Conservation (phyloP, 2,329 filamentous ascomycete species). For the Colletotrichum cordylinicola region DNA sequence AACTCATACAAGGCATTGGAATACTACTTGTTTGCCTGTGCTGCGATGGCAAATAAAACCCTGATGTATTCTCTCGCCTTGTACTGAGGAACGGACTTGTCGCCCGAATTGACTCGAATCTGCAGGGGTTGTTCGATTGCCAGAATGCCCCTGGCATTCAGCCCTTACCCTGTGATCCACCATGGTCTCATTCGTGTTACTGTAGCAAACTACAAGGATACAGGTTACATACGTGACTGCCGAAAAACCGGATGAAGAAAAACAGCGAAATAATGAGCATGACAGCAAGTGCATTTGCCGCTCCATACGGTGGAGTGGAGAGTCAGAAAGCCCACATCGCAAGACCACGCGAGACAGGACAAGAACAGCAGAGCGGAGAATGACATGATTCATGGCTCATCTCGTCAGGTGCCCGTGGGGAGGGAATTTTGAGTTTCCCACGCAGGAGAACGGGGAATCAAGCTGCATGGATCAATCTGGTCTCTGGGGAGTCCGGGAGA, state of each 20-base stretch:
- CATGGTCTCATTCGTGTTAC: neutral
- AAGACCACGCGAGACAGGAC: neutral
- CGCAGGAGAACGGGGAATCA: neutral
- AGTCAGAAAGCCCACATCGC: neutral
- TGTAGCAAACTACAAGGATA: neutral
- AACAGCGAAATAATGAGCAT: neutral
- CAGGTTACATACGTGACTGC: neutral
- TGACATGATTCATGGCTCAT: neutral
- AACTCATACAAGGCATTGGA: neutral
- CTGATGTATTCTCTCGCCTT: neutral
- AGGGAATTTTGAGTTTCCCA: neutral
- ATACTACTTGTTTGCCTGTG: neutral
- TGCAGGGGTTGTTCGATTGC: neutral
- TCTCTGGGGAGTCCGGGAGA: neutral
- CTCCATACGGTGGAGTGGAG: neutral
- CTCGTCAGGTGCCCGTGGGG: neutral
- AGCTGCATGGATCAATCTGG: neutral
- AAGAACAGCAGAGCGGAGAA: neutral
- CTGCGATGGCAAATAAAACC: neutral
- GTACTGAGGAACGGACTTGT: neutral
- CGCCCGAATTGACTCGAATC: neutral
- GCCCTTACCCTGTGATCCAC: neutral
- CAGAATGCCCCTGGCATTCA: neutral
- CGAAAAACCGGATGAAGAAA: neutral
- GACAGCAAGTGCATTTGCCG: neutral